These are phyloP conservation scores for Blastobotrys serpentis DNA, from an alignment of 1,139 yeast species.

Conservation along the genomic window DNA sequence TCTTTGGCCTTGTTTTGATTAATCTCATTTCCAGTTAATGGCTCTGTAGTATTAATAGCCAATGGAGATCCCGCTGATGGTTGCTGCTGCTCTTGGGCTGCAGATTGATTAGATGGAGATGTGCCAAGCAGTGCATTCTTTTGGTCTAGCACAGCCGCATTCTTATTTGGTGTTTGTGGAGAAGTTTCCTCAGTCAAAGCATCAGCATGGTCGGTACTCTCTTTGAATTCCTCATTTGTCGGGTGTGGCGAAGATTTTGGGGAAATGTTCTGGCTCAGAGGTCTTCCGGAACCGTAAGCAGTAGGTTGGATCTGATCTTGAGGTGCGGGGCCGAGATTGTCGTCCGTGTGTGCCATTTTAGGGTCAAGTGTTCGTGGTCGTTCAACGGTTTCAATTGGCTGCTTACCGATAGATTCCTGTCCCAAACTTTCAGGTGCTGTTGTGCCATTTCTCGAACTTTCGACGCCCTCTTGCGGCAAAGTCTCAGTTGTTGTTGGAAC, in stretches of 20 bases:
- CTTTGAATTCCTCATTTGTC: background rate
- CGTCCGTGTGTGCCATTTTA: background rate
- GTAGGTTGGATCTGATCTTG: background rate
- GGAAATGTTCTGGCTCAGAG: background rate
- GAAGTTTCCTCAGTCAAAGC: background rate
- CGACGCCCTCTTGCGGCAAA: no score
- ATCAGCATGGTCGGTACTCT: background rate
- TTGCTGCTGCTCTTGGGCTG: background rate
- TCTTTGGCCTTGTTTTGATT: background rate
- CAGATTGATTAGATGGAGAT: background rate
- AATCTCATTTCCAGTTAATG: background rate
- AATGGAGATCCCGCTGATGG: background rate
- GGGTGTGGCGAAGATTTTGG: background rate
- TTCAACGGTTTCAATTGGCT: background rate
- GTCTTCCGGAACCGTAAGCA: background rate
- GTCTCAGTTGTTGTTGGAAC: background rate
- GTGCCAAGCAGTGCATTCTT: background rate
- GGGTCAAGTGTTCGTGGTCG: no score
- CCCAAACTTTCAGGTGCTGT: no score
- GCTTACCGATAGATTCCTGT: background rate
- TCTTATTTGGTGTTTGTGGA: background rate
- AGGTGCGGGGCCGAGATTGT: background rate
- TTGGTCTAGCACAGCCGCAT: background rate
- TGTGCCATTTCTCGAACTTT: no score
- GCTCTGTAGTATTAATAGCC: conserved; percentile 5